A percentile compares a stretch with the other conserved stretches of the same genome.
Evolutionary conservation across 1,139 yeast genomes (phyloP).

Genomic region (Dujonia santamariae): DNA sequence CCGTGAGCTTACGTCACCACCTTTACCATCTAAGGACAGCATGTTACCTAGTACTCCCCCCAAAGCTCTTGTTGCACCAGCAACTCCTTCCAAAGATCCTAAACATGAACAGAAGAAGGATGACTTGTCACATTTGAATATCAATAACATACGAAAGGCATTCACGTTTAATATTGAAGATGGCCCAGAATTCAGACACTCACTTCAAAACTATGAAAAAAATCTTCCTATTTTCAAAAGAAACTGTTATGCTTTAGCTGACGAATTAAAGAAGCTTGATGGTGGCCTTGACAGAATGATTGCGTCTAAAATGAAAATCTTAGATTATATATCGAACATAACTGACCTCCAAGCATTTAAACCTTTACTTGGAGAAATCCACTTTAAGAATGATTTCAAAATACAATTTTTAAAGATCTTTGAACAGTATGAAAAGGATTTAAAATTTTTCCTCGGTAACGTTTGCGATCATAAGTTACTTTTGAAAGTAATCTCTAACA

Average conservation of each 20-base stretch:
- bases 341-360: constrained; percentile 19
- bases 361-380: constrained; percentile 19
- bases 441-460: constrained; percentile 27
- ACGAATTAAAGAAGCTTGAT: constrained; percentile 33
- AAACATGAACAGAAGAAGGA: constrained; percentile 1
- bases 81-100: constrained; percentile 1
- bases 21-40: neutral
- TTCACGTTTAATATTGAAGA: constrained; percentile 51
- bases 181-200: constrained; percentile 71
- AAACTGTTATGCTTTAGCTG: constrained; percentile 31
- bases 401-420: constrained; percentile 20
- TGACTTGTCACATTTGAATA: constrained; percentile 3
- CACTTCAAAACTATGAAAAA: constrained; percentile 53
- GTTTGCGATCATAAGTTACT: constrained; percentile 30
- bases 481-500: constrained; percentile 20
- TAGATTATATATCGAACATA: constrained; percentile 21
- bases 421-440: constrained; percentile 32
- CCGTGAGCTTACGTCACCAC: neutral
- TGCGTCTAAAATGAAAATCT: constrained; percentile 19
- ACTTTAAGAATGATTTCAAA: constrained; percentile 22
- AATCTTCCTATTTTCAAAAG: constrained; percentile 47
- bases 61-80: neutral
- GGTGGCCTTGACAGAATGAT: constrained; percentile 17
- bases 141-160: constrained; percentile 23
- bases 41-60: neutral